Conservation (phyloP, 2,329 filamentous ascomycete genomes). For the Sclerotinia nivalis region DNA sequence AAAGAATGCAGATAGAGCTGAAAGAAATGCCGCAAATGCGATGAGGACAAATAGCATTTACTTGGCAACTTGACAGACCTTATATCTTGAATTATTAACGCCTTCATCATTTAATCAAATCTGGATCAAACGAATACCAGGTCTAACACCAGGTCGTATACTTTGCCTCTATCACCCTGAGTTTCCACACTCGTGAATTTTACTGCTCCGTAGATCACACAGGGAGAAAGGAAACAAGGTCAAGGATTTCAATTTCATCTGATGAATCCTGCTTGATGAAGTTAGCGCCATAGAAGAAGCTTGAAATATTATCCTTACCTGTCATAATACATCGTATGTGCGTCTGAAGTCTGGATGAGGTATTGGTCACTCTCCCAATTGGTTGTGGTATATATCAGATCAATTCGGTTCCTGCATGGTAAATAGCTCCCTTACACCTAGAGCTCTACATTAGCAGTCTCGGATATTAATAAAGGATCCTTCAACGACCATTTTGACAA, state of each 20-base stretch:
- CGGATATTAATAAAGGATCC: background rate
- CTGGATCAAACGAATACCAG: conserved; percentile 28
- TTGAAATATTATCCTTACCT: background rate
- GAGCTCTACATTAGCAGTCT: background rate
- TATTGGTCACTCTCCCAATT: background rate
- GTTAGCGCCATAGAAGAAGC: background rate
- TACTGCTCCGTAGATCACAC: background rate
- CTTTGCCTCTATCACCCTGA: background rate
- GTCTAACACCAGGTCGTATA: background rate
- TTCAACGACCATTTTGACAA: background rate
- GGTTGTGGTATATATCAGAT: background rate
- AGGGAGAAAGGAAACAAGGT: background rate
- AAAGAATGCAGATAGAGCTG: conserved; percentile 37
- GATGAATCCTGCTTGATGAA: background rate
- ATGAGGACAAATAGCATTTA: conserved; percentile 31
- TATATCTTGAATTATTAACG: conserved; percentile 34
- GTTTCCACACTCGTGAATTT: background rate
- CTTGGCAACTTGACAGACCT: conserved; percentile 25
- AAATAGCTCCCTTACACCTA: background rate
- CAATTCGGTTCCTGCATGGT: background rate
- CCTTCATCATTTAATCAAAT: conserved; percentile 14
- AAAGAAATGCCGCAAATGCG: conserved; percentile 37
- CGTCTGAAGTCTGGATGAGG: background rate
- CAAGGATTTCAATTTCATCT: background rate
- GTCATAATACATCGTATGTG: background rate